Base-by-base conservation (phyloP, 2,329 filamentous ascomycete species). In the Onygena corvina region DNA sequence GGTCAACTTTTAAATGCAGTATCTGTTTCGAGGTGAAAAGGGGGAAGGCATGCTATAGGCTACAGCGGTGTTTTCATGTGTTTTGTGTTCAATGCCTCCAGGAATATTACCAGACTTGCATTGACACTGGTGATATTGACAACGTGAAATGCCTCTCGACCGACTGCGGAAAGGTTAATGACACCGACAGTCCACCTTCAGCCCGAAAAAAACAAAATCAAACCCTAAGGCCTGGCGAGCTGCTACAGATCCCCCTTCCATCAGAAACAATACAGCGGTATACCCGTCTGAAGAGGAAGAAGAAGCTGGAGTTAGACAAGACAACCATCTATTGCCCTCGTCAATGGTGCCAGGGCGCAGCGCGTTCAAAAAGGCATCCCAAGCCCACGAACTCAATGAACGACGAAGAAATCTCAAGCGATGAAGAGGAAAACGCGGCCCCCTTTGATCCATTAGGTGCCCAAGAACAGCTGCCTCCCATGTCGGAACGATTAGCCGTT, bases 21-120 rank as follows among this genome's bases (percentile, higher is more conserved):
- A 76, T 96, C 44, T 95, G 89, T 61, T 67, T 95, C 42, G 90
- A 96, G 64, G 88, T 88, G 0, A 94, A 94, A 66, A 95, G 93
- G 63, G 92, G 92, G 1, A 67, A 71, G 0, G 76, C 73, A 8
- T 96, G 92, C 63, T 84, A 96, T 67, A 78, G 79, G 35, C 81
- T 96, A 74, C 67, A 84, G 40, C 80, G 83, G 51, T 98, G 92
- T 64, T 80, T 79, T 0, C 90, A 98, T 62, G 87, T 96, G 31
- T 98, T 96, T 61, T 98, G 92, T 64, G 70, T 83, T 14, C 67
- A 79, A n/a, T 98, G 92, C 60, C 72, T 98, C 2, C 83, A 86
- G 54, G 86, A 90, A 58, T 95, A 90, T 58, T 96, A 94, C 73
- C 86, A 83, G 57, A 82, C 80, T 54, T 88, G 86, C 56, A 95